Conservation (phyloP, 805 yeast species). For the Ogataea pini region DNA sequence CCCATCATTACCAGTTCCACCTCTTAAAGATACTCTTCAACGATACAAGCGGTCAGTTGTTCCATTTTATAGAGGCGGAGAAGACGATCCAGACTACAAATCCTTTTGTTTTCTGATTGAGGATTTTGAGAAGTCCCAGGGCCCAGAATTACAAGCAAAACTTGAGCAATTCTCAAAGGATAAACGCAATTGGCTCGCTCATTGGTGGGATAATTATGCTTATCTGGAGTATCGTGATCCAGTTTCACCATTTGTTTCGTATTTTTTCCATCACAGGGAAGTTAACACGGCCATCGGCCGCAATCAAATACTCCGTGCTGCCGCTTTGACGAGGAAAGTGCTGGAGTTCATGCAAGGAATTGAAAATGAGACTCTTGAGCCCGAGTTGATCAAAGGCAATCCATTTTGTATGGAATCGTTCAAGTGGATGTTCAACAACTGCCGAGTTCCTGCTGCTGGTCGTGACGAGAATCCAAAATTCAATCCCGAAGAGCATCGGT, state of each 20-base stretch:
- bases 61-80: slow-evolving; percentile 60
- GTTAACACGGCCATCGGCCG: slow-evolving; percentile 54
- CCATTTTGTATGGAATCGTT: slow-evolving; percentile 97
- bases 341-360: slow-evolving; percentile 65
- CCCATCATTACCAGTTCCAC: slow-evolving; percentile 88
- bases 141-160: slow-evolving; percentile 72
- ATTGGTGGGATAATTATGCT: slow-evolving; percentile 93
- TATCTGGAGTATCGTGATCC: slow-evolving; percentile 91
- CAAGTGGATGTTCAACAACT: slow-evolving; percentile 86
- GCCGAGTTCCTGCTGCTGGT: slow-evolving; percentile 71
- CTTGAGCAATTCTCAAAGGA: slow-evolving; percentile 55
- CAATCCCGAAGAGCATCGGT: slow-evolving; percentile 53
- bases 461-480: slow-evolving; percentile 59
- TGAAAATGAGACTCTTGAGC: slow-evolving; percentile 72
- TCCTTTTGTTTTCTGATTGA: slow-evolving; percentile 58
- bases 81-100: slow-evolving; percentile 39
- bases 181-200: slow-evolving; percentile 83
- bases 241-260: slow-evolving; percentile 90
- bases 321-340: slow-evolving; percentile 68
- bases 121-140: slow-evolving; percentile 63
- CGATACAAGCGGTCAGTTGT: slow-evolving; percentile 71
- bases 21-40: slow-evolving; percentile 65
- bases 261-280: slow-evolving; percentile 84
- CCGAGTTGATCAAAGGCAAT: slow-evolving; percentile 69
- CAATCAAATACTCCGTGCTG: slow-evolving; percentile 71